Base-by-base conservation (phyloP, 495 filamentous ascomycete species). In the Penicillium angulare region DNA sequence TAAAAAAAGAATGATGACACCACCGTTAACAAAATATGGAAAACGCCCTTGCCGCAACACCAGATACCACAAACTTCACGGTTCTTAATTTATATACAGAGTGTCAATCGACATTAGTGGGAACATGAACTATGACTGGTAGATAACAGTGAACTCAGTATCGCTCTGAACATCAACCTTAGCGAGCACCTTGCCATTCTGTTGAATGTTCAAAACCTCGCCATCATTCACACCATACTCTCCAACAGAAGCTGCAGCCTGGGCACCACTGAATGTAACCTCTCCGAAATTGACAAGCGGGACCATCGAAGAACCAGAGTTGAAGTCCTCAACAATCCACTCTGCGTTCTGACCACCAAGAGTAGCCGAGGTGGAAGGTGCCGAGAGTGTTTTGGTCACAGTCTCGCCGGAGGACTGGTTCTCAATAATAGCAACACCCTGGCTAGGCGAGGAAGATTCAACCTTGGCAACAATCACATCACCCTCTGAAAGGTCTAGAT, bases 301-400 rank as follows among this genome's bases (percentile, higher is more conserved):
- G 0, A 85, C 81, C 49, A 77, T 66, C 7, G 46, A 13, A 41
- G 59, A 61, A 18, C 76, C 75, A 2, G 67, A 59, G 47, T 78
- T 69, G 54, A 80, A 85, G 47, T 85, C 82, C 69, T 86, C 83
- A 22, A 86, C 79, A 47, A 86, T 84, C 83, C 81, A 86, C 49
- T 86, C 83, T 12, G 78, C 82, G 54, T 85, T 84, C 43, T 68
- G 56, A 26, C 68, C 65, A 43, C 61, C 67, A 29, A 77, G 59
- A 5, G 66, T 74, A 17, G 72, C 67, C 16, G 50, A 47, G 4
- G 64, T 31, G 1, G 62, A 59, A 10, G 69, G 67, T 3, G 69
- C 72, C 5, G 60, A 67, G 34, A 86, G 71, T 2, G 69, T 74
- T 60, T 82, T 71, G 23, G 73, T 73, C 17, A 81, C 82, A 6